These are phyloP conservation scores for Lecanoromycetidae sp. DNA, from an alignment of 2,329 filamentous ascomycete genomes.

Conservation along the genomic window DNA sequence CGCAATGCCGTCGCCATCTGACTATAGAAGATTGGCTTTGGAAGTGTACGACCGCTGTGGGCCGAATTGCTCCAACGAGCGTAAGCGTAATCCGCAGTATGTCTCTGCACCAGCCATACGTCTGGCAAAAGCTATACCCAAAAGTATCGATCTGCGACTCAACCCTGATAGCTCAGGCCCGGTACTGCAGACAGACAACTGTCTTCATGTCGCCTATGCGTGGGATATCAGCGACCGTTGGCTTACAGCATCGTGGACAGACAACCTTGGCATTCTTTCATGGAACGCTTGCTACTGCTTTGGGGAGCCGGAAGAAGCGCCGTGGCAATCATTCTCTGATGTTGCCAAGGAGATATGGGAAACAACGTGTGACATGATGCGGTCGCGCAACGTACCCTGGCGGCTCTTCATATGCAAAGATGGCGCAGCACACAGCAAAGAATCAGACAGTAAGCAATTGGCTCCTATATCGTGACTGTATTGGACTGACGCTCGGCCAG, in stretches of 20 bases:
- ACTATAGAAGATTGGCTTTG: constrained; percentile 52
- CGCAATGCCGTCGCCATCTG: constrained; percentile 48
- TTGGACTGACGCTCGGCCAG: constrained; percentile 3
- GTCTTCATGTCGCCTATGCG: constrained; percentile 69
- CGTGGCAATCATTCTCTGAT: constrained; percentile 43
- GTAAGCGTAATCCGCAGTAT: constrained; percentile 28
- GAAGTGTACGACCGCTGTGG: constrained; percentile 66
- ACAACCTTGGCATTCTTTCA: constrained; percentile 62
- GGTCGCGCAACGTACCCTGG: constrained; percentile 60
- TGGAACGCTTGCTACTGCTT: constrained; percentile 63
- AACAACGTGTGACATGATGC: constrained; percentile 61
- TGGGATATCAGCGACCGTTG: constrained; percentile 64
- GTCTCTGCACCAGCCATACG: constrained; percentile 57
- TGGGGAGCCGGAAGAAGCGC: constrained; percentile 23
- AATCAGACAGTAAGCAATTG: constrained; percentile 37
- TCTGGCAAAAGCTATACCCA: constrained; percentile 57
- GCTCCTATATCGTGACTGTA: constrained; percentile 32
- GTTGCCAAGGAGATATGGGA: constrained; percentile 68
- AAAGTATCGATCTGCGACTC: constrained; percentile 64
- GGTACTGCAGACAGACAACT: constrained; percentile 64
- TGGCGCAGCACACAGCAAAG: constrained; percentile 53
- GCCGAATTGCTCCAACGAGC: neutral
- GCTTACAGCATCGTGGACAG: constrained; percentile 71
- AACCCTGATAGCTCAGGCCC: constrained; percentile 56
- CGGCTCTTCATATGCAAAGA: constrained; percentile 63